Evolutionary conservation across 305 asterid species (phyloP).

Genomic region (Solanum aculeatissimum): DNA sequence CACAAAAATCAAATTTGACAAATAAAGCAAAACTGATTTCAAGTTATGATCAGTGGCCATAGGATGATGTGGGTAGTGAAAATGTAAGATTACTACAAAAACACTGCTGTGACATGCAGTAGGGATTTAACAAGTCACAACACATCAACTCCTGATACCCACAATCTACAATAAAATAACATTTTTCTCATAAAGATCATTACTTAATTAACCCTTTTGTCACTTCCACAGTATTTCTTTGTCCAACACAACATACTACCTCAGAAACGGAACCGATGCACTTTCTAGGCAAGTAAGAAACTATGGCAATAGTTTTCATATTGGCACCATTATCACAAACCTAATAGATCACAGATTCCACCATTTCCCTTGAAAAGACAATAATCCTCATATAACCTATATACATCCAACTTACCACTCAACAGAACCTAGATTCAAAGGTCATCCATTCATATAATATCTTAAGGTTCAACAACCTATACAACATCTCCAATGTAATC

Average conservation of each 20-base stretch:
- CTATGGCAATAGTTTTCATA: not conserved
- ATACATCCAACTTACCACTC: not conserved
- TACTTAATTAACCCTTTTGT: not conserved
- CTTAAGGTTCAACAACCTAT: not conserved
- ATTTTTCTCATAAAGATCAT: not conserved
- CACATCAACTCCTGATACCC: not conserved
- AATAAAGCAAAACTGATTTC: not conserved
- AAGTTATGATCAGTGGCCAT: not conserved
- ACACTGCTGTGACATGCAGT: not conserved
- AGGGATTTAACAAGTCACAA: not conserved
- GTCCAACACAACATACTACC: not conserved
- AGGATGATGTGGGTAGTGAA: not conserved
- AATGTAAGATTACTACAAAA: not conserved
- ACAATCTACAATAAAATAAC: not conserved
- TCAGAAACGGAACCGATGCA: not conserved
- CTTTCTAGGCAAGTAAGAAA: no score
- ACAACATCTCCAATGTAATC: no score
- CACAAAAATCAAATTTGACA: no score
- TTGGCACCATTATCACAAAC: not conserved
- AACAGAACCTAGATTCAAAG: not conserved
- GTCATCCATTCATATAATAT: not conserved
- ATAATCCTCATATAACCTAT: not conserved
- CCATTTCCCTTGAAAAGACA: not conserved
- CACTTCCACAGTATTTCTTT: not conserved
- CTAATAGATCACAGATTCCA: not conserved